Evolutionary conservation across 352 stramenopile species (phyloP).

Genomic region (Phytophthora palmivora): DNA sequence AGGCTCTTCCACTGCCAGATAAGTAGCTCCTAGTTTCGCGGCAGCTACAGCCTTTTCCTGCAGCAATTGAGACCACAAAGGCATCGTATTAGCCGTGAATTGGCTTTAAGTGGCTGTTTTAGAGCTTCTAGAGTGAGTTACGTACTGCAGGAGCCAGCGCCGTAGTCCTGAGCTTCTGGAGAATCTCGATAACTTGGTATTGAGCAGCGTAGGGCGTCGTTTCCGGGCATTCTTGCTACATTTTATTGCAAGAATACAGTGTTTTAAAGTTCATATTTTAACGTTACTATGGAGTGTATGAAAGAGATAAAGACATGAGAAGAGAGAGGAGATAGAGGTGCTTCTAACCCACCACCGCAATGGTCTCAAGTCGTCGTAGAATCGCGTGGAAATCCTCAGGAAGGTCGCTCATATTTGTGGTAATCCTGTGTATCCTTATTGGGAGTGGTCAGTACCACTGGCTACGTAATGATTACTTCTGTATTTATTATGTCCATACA

Average conservation of each 20-base stretch:
- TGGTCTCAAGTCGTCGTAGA: constrained; percentile 38
- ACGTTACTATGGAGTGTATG: neutral
- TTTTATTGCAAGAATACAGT: neutral
- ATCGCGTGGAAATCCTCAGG: constrained; percentile 44
- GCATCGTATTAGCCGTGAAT: neutral
- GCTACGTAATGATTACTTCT: constrained; percentile 6
- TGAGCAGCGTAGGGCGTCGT: constrained; percentile 54
- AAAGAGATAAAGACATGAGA: neutral
- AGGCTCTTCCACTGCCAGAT: constrained; percentile 68
- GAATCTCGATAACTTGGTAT: constrained; percentile 62
- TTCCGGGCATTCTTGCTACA: constrained; percentile 57
- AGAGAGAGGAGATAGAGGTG: neutral
- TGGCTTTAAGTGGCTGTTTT: neutral
- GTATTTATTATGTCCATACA: neutral
- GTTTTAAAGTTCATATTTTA: neutral
- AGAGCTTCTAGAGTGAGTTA: constrained; percentile 4
- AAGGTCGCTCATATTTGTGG: constrained; percentile 29
- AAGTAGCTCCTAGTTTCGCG: constrained; percentile 51
- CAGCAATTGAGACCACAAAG: neutral
- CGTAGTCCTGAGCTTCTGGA: constrained; percentile 60
- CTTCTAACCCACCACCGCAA: constrained; percentile 34
- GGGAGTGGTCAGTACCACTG: neutral
- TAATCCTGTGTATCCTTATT: constrained; percentile 1
- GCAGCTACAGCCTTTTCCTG: constrained; percentile 44
- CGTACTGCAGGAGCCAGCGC: constrained; percentile 38